Evolutionary conservation across 345 rosid species (phyloP).

Genomic region (Anastatica hierochuntica): DNA sequence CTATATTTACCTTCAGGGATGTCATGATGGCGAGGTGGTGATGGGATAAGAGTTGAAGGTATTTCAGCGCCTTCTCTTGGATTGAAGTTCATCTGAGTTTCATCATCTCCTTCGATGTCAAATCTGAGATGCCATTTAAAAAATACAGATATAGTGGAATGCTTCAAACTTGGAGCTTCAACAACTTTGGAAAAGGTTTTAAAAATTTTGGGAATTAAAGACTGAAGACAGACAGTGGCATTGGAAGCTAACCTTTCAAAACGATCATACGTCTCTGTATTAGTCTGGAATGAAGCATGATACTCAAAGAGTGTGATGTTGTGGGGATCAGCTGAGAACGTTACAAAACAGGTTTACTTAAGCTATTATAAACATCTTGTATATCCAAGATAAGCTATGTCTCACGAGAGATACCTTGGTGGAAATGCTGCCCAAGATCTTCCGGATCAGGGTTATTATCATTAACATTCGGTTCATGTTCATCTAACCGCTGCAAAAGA

Average conservation of each 20-base stretch:
- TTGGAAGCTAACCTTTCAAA: conserved; percentile 47
- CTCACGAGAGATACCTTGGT: conserved; percentile 53
- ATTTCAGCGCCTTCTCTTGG: conserved; percentile 38
- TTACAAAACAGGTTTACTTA: background rate
- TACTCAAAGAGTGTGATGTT: conserved; percentile 60
- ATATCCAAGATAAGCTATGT: background rate
- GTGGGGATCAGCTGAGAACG: conserved; percentile 51
- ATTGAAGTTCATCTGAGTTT: conserved; percentile 44
- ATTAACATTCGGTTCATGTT: conserved; percentile 26
- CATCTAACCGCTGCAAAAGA: conserved; percentile 55
- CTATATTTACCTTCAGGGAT: conserved; percentile 43
- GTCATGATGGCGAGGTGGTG: conserved; percentile 39
- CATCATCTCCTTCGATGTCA: conserved; percentile 63
- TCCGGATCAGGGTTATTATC: conserved; percentile 31
- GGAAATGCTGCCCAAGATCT: conserved; percentile 33
- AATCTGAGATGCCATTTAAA: conserved; percentile 41
- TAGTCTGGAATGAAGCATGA: conserved; percentile 44
- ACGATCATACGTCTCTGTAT: conserved; percentile 36
- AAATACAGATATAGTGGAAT: conserved; percentile 1
- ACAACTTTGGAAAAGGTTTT: background rate
- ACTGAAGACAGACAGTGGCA: background rate
- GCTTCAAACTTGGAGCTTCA: background rate
- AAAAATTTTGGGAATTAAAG: conserved; percentile 1
- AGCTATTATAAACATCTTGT: background rate
- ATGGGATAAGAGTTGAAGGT: conserved; percentile 37